Base-by-base conservation (phyloP, 2,329 filamentous ascomycete species). In the Aspergillus pseudoglaucus region DNA sequence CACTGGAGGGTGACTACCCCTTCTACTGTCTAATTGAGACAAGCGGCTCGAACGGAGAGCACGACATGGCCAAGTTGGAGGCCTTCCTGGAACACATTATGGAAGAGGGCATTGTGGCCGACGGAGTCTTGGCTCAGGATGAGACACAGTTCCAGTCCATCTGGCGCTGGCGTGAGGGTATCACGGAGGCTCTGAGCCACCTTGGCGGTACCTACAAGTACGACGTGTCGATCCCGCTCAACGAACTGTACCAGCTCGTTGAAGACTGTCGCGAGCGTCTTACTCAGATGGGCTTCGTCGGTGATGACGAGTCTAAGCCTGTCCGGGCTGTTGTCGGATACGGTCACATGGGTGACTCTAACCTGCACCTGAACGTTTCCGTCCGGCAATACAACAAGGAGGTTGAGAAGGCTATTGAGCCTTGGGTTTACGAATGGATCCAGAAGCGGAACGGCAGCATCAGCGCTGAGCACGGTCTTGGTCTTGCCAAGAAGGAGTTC, bases 1-100 rank as follows among this genome's bases (percentile, higher is more conserved):
- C 93, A 0, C 76, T 98, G 2, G 90, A 95, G 57, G 83, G 78
- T 47, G 82, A 90, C 33, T 79, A 95, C 63, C 89, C 90, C 0
- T 98, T 98, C 73, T 98, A 97, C 76, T 96, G 91, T 67, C 77
- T 98, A 43, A 83, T 98, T 53, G 93, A 98, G 75, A 98, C 94
- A 17, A 95, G 88, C 63, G 93, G 93, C 8, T 95, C 89, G 38
- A 96, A 96, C 68, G 76, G 83, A 9, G 93, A 97, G 54, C 94
- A 98, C 66, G 93, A 98, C 69, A 84, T 81, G 64, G 90, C 85
- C 66, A 98, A 98, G 76, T 78, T 98, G 7, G 87, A 93, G 65
- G 76, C 77, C 2, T 97, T 97, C 72, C 79, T 98, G 17, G 91
- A 97, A 70, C 79, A 90, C 60, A 88, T 97, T 60, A 90, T 98